These are phyloP conservation scores for Copromyces sp. DNA, from an alignment of 495 filamentous ascomycete genomes.

Conservation along the genomic window DNA sequence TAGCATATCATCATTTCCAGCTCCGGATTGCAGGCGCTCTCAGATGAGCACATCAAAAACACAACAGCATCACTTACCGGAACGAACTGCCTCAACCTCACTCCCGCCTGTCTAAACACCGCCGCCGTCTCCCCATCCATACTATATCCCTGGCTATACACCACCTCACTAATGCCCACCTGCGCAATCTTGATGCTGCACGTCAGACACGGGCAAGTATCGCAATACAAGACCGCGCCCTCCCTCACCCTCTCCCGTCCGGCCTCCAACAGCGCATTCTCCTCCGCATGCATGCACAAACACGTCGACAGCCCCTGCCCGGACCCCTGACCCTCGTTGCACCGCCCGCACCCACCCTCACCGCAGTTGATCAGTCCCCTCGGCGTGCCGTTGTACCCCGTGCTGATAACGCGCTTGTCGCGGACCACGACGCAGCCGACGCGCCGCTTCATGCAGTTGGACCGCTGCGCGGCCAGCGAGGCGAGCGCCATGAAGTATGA, in stretches of 20 bases:
- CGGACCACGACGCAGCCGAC: slow-evolving; percentile 93
- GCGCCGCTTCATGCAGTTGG: slow-evolving; percentile 96
- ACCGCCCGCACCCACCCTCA: slow-evolving; percentile 83
- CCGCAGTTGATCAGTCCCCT: slow-evolving; percentile 79
- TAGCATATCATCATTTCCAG: slow-evolving; percentile 4
- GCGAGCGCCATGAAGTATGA: slow-evolving; percentile 96
- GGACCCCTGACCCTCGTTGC: slow-evolving; percentile 59
- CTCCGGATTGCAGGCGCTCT: neutral
- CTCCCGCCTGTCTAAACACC: slow-evolving; percentile 65
- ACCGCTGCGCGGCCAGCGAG: slow-evolving; percentile 78
- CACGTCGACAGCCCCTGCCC: slow-evolving; percentile 74
- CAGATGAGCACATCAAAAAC: neutral
- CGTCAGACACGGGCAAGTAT: slow-evolving; percentile 97
- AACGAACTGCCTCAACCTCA: slow-evolving; percentile 69
- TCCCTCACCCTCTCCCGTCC: slow-evolving; percentile 81
- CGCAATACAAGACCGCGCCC: slow-evolving; percentile 78
- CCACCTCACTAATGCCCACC: slow-evolving; percentile 89
- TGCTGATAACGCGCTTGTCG: slow-evolving; percentile 79
- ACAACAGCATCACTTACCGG: slow-evolving; percentile 46
- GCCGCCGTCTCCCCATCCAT: slow-evolving; percentile 84
- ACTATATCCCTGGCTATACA: slow-evolving; percentile 85
- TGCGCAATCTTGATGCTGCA: slow-evolving; percentile 97
- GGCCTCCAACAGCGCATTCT: slow-evolving; percentile 91
- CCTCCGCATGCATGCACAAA: slow-evolving; percentile 91
- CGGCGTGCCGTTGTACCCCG: slow-evolving; percentile 97